Base-by-base conservation (phyloP, 148 eudicot genomes). In the Rhododendron mucronatum region DNA sequence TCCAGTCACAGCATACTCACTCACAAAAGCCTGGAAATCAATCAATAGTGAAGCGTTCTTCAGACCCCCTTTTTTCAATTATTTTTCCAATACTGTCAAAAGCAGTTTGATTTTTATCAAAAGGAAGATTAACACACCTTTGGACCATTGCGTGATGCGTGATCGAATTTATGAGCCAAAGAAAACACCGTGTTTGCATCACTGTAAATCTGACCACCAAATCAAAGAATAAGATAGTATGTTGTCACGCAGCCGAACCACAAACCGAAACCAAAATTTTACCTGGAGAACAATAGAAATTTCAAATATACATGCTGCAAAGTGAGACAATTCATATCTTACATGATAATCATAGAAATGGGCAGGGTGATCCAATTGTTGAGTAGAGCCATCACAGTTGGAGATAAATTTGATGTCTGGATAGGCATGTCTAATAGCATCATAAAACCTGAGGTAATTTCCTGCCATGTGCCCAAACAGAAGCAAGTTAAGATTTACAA, bases 311-410 rank as follows among this genome's bases (percentile, higher is more conserved):
- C 13, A 71, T 53, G 51, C 80, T 30, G 20, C 48, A 55, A 11
- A 26, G 84, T 28, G 83, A 47, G 78, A 69, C 39, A 84, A 53
- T 59, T 28, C 53, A 90, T 80, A 88, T 23, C 89, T 89, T 91
- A 97, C 99, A 93, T 97, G 98, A 87, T 83, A 94, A 88, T 96
- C 99, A 89, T 96, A 96, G 0, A 92, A 81, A 87, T 96, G 96
- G 63, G 99, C 93, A n/a, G 99, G 99, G 90, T 94, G 97, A 85
- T 94, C 92, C 92, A 93, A 88, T 47, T 90, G 90, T 78, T 41
- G 37, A 15, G 86, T 77, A 82, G 98, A 93, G 26, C 88, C 98
- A 81, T 96, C 96, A 85, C 98, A 95, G 86, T 95, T 96, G 13
- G 99, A 91, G 84, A 96, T 96, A 28, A 91, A 83, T 88, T 92